Percentiles rank a stretch among this genome's conserved stretches.
These are phyloP conservation scores for Sugiyamaella paludigena DNA, from an alignment of 1,139 yeast species.

Conservation along the genomic window DNA sequence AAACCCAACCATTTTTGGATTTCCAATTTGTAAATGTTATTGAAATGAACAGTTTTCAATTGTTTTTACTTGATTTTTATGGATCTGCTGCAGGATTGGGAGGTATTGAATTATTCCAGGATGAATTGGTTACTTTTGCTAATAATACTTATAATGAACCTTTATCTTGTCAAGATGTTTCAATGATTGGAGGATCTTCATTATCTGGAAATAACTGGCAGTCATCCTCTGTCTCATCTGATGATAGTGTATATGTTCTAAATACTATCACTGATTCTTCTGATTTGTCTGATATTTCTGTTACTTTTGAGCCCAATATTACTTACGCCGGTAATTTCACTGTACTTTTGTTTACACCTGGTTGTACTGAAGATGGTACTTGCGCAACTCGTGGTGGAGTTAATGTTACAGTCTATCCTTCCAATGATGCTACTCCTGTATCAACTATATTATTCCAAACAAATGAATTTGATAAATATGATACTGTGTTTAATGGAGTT, in stretches of 20 bases:
- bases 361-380: constrained; percentile 68
- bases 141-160: constrained; percentile 71
- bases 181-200: constrained; percentile 21
- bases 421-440: constrained; percentile 43
- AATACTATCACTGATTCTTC: constrained; percentile 38
- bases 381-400: constrained; percentile 74
- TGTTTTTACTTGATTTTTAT: constrained; percentile 68
- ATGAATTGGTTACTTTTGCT: constrained; percentile 65
- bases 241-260: constrained; percentile 35
- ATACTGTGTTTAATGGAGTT: constrained; percentile 68
- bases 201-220: constrained; percentile 31
- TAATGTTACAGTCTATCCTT: constrained; percentile 62
- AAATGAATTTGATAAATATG: constrained; percentile 77
- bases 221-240: constrained; percentile 26
- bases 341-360: constrained; percentile 77
- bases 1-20: constrained; percentile 63
- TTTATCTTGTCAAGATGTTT: constrained; percentile 35
- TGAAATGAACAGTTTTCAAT: constrained; percentile 57
- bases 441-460: constrained; percentile 65
- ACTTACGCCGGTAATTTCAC: constrained; percentile 69
- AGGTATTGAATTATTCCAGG: constrained; percentile 73
- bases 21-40: constrained; percentile 74
- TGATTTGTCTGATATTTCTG: constrained; percentile 43
- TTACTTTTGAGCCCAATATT: constrained; percentile 67
- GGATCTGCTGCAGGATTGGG: constrained; percentile 66